Conservation (phyloP, 2,329 filamentous ascomycete genomes). For the Leptographium galeiforme region DNA sequence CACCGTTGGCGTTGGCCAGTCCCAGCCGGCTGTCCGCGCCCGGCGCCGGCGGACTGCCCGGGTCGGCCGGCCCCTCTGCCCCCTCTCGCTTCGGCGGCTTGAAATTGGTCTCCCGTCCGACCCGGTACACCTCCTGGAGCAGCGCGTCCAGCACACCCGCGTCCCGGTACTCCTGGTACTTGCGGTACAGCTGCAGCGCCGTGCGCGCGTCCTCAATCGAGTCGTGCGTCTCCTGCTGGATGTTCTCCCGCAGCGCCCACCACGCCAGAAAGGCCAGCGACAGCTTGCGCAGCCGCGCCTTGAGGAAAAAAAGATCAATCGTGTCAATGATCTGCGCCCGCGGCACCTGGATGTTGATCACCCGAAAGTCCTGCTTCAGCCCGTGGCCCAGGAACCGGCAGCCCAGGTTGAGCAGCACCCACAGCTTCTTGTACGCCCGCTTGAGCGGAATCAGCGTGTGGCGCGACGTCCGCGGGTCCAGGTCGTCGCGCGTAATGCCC, state of each 20-base stretch:
- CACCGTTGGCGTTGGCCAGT: neutral
- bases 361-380: slow-evolving; percentile 88
- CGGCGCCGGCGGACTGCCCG: neutral
- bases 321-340: slow-evolving; percentile 87
- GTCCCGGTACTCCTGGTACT: slow-evolving; percentile 79
- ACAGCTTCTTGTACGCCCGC: slow-evolving; percentile 92
- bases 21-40: neutral
- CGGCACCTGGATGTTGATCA: slow-evolving; percentile 94
- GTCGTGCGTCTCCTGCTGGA: slow-evolving; percentile 86
- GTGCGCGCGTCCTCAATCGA: slow-evolving; percentile 91
- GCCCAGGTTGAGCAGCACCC: slow-evolving; percentile 88
- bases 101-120: slow-evolving; percentile 31
- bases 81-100: slow-evolving; percentile 36
- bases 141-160: slow-evolving; percentile 73
- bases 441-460: slow-evolving; percentile 83
- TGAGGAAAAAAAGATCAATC: slow-evolving; percentile 78
- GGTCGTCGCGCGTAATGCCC: slow-evolving; percentile 73
- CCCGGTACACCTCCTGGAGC: slow-evolving; percentile 71
- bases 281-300: slow-evolving; percentile 68
- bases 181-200: slow-evolving; percentile 75
- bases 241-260: slow-evolving; percentile 82
- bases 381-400: slow-evolving; percentile 92
- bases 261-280: slow-evolving; percentile 86
- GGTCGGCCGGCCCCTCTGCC: slow-evolving; percentile 12
- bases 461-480: slow-evolving; percentile 63